Conservation (phyloP, 169 alveolate species). For the Plasmodium vivax region DNA sequence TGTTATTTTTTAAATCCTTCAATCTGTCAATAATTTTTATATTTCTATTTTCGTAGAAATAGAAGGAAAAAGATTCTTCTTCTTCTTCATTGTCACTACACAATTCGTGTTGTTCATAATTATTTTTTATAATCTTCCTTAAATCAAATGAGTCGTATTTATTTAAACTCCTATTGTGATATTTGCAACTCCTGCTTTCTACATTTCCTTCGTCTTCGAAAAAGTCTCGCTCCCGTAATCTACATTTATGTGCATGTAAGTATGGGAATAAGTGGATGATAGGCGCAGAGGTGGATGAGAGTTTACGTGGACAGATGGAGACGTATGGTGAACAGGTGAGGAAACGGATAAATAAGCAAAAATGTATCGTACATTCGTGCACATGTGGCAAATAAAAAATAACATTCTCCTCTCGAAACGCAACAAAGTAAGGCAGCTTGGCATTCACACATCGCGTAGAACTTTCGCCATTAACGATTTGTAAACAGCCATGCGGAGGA, state of each 20-base stretch:
- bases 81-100: constrained; percentile 56
- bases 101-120: constrained; percentile 18
- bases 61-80: constrained; percentile 56
- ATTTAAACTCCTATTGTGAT: constrained; percentile 10
- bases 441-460: neutral
- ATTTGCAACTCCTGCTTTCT: constrained; percentile 14
- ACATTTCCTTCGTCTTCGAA: constrained; percentile 14
- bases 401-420: neutral
- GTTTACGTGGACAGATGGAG: neutral
- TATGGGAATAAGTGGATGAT: neutral
- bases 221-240: constrained; percentile 41
- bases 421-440: neutral
- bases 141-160: constrained; percentile 68
- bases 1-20: constrained; percentile 69
- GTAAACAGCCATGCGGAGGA: neutral
- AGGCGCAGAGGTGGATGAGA: neutral
- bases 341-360: neutral
- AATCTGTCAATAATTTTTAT: constrained; percentile 59
- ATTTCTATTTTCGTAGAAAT: constrained; percentile 29
- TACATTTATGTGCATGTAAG: neutral
- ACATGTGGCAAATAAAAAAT: neutral
- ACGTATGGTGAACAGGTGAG: neutral
- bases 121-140: constrained; percentile 49
- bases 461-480: neutral
- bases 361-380: neutral